Conservation (phyloP, 768 basidiomycete genomes). For the Phanerochaete sordida region DNA sequence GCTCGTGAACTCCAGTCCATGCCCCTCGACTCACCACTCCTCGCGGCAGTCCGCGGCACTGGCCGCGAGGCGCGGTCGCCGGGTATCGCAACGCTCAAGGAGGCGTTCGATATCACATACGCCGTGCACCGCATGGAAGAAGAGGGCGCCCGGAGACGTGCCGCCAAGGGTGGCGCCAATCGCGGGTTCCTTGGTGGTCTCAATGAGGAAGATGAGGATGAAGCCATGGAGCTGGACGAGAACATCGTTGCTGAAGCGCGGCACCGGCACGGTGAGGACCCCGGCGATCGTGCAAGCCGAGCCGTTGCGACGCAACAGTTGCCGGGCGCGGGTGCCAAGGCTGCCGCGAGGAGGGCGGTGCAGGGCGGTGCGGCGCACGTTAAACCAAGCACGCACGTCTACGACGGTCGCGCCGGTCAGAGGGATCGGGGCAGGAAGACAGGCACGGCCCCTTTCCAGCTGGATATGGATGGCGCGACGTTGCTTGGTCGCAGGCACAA, state of each 20-base stretch:
- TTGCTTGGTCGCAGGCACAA: constrained; percentile 71
- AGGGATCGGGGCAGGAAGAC: constrained; percentile 47
- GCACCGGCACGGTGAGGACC: constrained; percentile 20
- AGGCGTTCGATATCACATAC: constrained; percentile 98
- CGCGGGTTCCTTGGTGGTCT: constrained; percentile 79
- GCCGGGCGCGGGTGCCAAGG: constrained; percentile 29
- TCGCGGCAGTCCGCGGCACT: constrained; percentile 60
- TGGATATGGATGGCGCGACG: constrained; percentile 85
- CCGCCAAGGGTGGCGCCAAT: constrained; percentile 80
- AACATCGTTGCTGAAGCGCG: constrained; percentile 47
- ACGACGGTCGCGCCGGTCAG: constrained; percentile 69
- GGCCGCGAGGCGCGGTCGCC: constrained; percentile 76
- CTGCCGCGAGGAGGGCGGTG: constrained; percentile 24
- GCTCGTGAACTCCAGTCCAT: constrained; percentile 38
- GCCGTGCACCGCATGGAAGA: constrained; percentile 99
- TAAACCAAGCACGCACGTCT: constrained; percentile 18
- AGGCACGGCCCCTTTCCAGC: constrained; percentile 57
- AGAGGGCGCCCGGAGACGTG: constrained; percentile 85
- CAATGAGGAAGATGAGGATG: constrained; percentile 90
- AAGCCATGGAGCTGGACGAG: constrained; percentile 49
- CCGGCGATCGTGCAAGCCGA: constrained; percentile 28
- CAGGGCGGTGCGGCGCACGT: constrained; percentile 10
- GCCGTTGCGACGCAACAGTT: constrained; percentile 9
- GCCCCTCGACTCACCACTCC: constrained; percentile 85
- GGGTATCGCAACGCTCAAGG: constrained; percentile 89